These are phyloP conservation scores for Acanthamoeba healyi DNA, from an alignment of 208 protist genomes.

Conservation along the genomic window DNA sequence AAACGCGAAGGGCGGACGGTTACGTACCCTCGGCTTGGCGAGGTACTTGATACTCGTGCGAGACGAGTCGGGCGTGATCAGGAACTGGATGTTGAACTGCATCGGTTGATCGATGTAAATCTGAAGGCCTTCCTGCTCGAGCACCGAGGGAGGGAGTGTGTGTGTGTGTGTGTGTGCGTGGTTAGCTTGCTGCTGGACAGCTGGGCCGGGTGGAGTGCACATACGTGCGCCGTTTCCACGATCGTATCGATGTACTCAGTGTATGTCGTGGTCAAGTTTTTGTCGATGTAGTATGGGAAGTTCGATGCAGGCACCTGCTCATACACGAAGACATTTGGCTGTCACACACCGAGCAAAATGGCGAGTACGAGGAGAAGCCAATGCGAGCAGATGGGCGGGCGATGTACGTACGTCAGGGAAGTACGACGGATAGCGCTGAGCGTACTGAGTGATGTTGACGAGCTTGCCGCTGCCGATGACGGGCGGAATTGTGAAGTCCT, in stretches of 20 bases:
- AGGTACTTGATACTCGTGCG: neutral
- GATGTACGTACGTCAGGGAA: neutral
- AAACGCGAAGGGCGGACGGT: neutral
- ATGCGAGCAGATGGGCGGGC: too few relatives aligned
- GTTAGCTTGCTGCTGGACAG: neutral
- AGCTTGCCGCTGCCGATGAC: conserved; percentile 71
- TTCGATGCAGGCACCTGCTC: neutral
- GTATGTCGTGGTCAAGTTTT: conserved; percentile 58
- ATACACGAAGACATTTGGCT: neutral
- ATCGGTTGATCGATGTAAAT: conserved; percentile 56
- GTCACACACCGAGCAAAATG: too few relatives aligned
- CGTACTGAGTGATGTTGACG: neutral
- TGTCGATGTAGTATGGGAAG: neutral
- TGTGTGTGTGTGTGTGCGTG: neutral
- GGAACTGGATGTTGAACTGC: conserved; percentile 8
- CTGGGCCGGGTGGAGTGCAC: neutral
- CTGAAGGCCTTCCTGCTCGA: conserved; percentile 19
- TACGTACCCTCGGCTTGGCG: conserved; percentile 49
- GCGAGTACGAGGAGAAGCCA: too few relatives aligned
- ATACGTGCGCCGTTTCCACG: conserved; percentile 58
- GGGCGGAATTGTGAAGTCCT: conserved; percentile 22
- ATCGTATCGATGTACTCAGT: conserved; percentile 70
- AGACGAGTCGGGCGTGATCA: neutral
- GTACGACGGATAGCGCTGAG: neutral
- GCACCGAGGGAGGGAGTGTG: neutral